Conservation (phyloP, 2,329 filamentous ascomycete species). For the Trichoderma citrinoviride region DNA sequence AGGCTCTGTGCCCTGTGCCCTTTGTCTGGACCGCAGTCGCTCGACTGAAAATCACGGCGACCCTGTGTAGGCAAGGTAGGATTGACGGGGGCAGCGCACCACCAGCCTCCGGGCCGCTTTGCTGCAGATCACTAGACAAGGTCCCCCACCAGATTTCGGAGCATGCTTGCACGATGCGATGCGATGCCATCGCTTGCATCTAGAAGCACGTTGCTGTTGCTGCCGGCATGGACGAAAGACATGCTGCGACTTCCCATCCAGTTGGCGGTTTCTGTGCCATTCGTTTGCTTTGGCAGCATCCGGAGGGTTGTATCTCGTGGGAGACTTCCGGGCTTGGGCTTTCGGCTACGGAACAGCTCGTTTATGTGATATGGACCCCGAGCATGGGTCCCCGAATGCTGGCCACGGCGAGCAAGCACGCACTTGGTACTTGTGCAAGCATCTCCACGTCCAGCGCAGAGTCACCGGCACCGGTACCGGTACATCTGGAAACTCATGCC, state of each 20-base stretch:
- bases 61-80: constrained; percentile 1
- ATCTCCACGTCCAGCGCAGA: background rate
- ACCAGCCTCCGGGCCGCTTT: constrained; percentile 19
- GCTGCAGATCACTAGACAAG: constrained; percentile 19
- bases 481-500: background rate
- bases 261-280: background rate
- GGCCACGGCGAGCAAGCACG: background rate
- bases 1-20: background rate
- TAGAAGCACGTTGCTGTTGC: too few relatives aligned
- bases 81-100: constrained; percentile 16
- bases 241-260: background rate
- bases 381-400: background rate
- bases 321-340: background rate
- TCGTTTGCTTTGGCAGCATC: background rate
- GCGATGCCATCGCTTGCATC: too few relatives aligned
- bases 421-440: too few relatives aligned
- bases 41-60: constrained; percentile 20
- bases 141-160: constrained; percentile 13
- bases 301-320: background rate
- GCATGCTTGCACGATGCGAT: background rate
- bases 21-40: constrained; percentile 1
- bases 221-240: background rate
- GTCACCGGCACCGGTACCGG: background rate
- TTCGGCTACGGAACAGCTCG: constrained; percentile 8
- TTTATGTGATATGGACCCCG: constrained; percentile 8